Base-by-base conservation (phyloP, 768 basidiomycete species). In the Calocera cornea region DNA sequence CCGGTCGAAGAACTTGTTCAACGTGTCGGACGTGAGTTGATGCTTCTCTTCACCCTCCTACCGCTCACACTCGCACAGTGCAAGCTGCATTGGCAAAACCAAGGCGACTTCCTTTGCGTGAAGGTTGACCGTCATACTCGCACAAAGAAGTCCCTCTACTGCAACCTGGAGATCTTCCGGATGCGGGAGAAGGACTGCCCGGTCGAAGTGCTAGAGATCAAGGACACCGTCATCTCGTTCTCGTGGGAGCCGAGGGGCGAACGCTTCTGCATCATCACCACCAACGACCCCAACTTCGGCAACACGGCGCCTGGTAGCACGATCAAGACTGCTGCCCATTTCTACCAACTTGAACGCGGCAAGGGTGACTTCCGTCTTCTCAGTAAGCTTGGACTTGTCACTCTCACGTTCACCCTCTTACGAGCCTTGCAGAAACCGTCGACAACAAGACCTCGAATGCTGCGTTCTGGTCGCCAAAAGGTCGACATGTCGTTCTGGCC, bases 241-340 rank as follows among this genome's bases (percentile, higher is more conserved):
- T 92, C 93, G 54, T 98, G 97, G 97, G 97, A 98, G 77, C 95
- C 97, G n/a, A 89, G 88, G 76, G 93, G 95, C 69, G 89, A 92
- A 74, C 88, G 97, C 36, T 99, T 98, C 78, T 92, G 91, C 47
- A 92, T 98, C 70, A 89, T 98, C 66, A 91, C 94, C 2, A 93
- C 90, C 69, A 90, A 80, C 76, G 97, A 99, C 75, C 92, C 95
- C 63, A 97, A 95, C 76, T 83, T 92, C 36, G 91, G 90, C 54
- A 93, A 91, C 76, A 85, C 90, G 67, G 90, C 87, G 2, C 90
- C 92, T 44, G 95, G 94, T 68, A 83, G 90, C 70, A 92, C 92
- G n/a, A 86, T 95, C 80, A 97, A 95, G 80, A 98, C 95, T 60
- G 91, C 94, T 75, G 85, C 97, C 70, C 87, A 88, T 77, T 97